phyloP scores from a whole-genome alignment of 2,329 filamentous ascomycete genomes.

The Diplodia sapinea region DNA sequence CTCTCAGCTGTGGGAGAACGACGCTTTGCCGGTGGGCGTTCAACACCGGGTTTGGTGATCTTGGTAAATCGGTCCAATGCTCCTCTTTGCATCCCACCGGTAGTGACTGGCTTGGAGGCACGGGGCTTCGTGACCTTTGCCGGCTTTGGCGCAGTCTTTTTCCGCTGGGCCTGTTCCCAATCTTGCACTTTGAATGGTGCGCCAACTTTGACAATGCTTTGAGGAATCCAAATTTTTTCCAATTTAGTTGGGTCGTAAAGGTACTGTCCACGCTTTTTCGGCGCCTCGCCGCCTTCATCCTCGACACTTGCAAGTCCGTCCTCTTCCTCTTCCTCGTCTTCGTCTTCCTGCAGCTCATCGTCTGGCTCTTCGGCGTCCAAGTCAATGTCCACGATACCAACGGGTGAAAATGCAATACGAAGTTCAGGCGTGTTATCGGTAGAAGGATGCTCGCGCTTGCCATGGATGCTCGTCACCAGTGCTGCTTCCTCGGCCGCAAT shows the following conservation, averaged over 20 bases:
- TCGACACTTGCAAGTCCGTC: conserved; percentile 33
- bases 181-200: conserved; percentile 68
- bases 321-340: conserved; percentile 36
- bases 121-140: conserved; percentile 22
- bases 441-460: conserved; percentile 70
- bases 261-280: conserved; percentile 51
- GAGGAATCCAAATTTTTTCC: conserved; percentile 72
- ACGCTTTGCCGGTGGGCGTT: not conserved
- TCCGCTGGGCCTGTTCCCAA: conserved; percentile 61
- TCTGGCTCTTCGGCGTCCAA: conserved; percentile 75
- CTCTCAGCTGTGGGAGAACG: conserved; percentile 16
- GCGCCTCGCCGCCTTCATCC: conserved; percentile 42
- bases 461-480: conserved; percentile 71
- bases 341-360: conserved; percentile 58
- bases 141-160: conserved; percentile 25
- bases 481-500: conserved; percentile 56
- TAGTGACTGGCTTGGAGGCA: conserved; percentile 1
- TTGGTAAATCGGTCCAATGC: conserved; percentile 20
- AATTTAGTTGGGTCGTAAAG: conserved; percentile 69
- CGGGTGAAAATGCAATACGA: conserved; percentile 77
- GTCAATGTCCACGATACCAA: conserved; percentile 77
- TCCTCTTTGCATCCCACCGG: conserved; percentile 13
- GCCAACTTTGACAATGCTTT: conserved; percentile 67
- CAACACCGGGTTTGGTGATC: conserved; percentile 11
- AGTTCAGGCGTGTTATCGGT: conserved; percentile 79